phyloP scores from a whole-genome alignment of 768 basidiomycete genomes.

The Phaffia tasmanica region DNA sequence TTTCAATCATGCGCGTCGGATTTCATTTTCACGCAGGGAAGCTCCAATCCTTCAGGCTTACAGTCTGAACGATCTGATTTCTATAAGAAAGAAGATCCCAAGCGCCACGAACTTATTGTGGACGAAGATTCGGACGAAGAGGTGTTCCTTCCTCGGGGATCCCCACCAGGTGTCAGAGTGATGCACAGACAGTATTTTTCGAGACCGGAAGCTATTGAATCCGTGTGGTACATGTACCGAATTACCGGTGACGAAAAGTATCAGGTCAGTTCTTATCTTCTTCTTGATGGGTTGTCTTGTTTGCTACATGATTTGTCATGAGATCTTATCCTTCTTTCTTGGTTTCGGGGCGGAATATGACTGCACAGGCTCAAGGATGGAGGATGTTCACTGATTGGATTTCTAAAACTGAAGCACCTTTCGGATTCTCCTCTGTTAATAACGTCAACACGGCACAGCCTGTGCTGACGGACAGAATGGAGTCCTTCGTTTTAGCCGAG shows the following conservation, averaged over 20 bases:
- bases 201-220: slow-evolving; percentile 14
- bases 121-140: slow-evolving; percentile 15
- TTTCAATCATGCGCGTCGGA: too few relatives aligned
- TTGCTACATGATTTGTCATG: too few relatives aligned
- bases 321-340: not conserved
- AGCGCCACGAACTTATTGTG: slow-evolving; percentile 1
- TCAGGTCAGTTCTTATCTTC: slow-evolving; percentile 7
- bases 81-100: not conserved
- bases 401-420: not conserved
- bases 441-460: slow-evolving; percentile 1
- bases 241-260: slow-evolving; percentile 24
- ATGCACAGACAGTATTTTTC: slow-evolving; percentile 22
- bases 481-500: slow-evolving; percentile 21
- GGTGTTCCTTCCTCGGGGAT: slow-evolving; percentile 10
- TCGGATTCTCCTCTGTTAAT: slow-evolving; percentile 13
- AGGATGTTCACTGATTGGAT: slow-evolving; percentile 23
- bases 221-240: slow-evolving; percentile 23
- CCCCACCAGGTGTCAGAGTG: slow-evolving; percentile 12
- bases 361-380: slow-evolving; percentile 22
- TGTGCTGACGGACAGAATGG: slow-evolving; percentile 16
- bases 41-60: slow-evolving; percentile 4
- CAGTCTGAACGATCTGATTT: slow-evolving; percentile 24
- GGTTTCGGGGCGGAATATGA: not conserved
- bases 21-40: not conserved
- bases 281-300: not conserved